A percentile compares a stretch with the other conserved stretches of the same genome.
Evolutionary conservation across 2,329 filamentous ascomycete species (phyloP).

Genomic region (Fusarium decemcellulare): DNA sequence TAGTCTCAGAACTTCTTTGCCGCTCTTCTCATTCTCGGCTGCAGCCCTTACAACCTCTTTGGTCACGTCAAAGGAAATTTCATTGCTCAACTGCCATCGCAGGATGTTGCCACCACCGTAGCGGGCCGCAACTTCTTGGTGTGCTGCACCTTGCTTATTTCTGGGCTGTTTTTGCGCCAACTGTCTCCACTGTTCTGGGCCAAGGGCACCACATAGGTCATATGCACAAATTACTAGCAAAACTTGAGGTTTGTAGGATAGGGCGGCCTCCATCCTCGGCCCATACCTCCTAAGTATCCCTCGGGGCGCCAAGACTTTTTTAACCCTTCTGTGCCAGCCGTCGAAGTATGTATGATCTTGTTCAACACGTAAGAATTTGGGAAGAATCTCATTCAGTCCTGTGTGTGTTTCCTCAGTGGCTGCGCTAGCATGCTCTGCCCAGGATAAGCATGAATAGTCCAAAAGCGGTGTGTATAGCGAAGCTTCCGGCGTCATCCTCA

Average conservation of each 20-base stretch:
- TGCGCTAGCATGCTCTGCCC: background rate
- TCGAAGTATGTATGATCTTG: conserved; percentile 4
- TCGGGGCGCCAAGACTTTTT: background rate
- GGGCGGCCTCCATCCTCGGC: background rate
- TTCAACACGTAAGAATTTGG: background rate
- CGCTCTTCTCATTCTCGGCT: background rate
- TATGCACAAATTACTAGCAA: conserved; percentile 1
- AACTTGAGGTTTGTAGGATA: conserved; percentile 1
- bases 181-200: conserved; percentile 7
- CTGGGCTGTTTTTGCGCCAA: background rate
- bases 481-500: background rate
- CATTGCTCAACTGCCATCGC: conserved; percentile 7
- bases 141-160: background rate
- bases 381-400: conserved; percentile 1
- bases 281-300: background rate
- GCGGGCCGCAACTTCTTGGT: conserved; percentile 8
- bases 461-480: background rate
- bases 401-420: conserved; percentile 6
- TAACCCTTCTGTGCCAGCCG: background rate
- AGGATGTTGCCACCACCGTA: background rate
- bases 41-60: background rate
- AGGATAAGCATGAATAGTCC: background rate
- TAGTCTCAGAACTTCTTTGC: conserved; percentile 15
- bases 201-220: conserved; percentile 9
- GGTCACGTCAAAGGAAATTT: background rate